Conservation (phyloP, 2,329 filamentous ascomycete species). For the Emmonsiellopsis sp. region DNA sequence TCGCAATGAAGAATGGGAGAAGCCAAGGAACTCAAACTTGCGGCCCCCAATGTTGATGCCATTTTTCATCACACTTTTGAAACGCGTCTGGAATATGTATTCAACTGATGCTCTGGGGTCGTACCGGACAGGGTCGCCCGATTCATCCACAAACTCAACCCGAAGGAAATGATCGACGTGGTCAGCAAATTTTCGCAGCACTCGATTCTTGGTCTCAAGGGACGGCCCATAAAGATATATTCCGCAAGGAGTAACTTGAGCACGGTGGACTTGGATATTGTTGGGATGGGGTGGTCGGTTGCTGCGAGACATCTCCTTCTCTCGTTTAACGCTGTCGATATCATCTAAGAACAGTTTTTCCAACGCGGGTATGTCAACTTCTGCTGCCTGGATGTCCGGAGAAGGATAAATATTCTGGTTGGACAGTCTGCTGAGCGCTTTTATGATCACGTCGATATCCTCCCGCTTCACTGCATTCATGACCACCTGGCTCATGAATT, state of each 20-base stretch:
- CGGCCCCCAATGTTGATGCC: constrained; percentile 57
- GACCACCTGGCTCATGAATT: constrained; percentile 39
- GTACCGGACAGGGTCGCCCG: constrained; percentile 54
- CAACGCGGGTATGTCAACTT: constrained; percentile 34
- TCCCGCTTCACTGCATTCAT: not conserved
- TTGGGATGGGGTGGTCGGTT: constrained; percentile 19
- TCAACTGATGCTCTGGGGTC: constrained; percentile 43
- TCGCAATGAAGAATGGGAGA: constrained; percentile 68
- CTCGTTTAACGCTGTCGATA: not conserved
- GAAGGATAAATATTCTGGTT: constrained; percentile 45
- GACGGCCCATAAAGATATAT: constrained; percentile 39
- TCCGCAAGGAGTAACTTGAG: constrained; percentile 51
- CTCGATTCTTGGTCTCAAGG: constrained; percentile 58
- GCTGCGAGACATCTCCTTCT: not conserved
- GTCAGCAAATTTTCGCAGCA: constrained; percentile 55
- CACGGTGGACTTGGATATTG: constrained; percentile 45
- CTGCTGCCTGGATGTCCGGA: constrained; percentile 39
- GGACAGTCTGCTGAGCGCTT: constrained; percentile 46
- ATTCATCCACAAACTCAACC: constrained; percentile 66
- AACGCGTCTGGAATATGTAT: constrained; percentile 47
- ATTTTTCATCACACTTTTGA: constrained; percentile 47
- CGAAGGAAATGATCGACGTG: constrained; percentile 57
- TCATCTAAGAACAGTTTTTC: constrained; percentile 24
- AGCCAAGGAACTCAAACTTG: constrained; percentile 59
- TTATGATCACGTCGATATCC: constrained; percentile 18